Evolutionary conservation across 2,329 filamentous ascomycete genomes (phyloP), one percentile per base, ranked within the genome.

Genomic region (Niveomyces coronatus): DNA sequence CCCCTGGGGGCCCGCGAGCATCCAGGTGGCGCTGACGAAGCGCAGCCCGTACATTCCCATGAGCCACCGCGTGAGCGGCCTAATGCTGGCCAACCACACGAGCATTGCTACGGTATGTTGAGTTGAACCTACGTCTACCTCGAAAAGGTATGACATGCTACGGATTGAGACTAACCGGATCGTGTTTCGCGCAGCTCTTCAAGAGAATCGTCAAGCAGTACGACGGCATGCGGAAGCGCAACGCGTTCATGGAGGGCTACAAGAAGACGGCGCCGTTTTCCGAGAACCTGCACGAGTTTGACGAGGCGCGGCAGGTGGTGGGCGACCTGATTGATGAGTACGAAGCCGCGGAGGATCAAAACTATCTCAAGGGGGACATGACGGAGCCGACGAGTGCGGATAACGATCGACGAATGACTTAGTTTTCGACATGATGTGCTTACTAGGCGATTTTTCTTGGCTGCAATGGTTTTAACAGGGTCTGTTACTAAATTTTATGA

Each of bases 21-120:
- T 98, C 47, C 91, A 98, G 61, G 91, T 98, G 10, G 93, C 91
- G 3, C 64, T 98, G 45, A 95, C 91, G 3, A 94, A 94, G 67
- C 86, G 93, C 54, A 95, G 88, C 29, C 93, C 93, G 1, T 96
- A 98, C 55, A 82, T 95, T 29, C 83, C 86, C 39, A 93, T 93
- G 67, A 86, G 85, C 48, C 87, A 95, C 56, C 82, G 91, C 34
- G 91, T 98, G 38, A 94, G 86, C 47, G 91, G 91, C 3, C 73
- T 98, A 42, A 98, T 98, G 91, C 68, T 98, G 43, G 91, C 91
- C 10, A 98, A 98, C 56, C 91, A 98, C 58, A 98, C 91, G 0
- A 94, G 88, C 47, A 94, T 98, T 49, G 85, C 89, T 32, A 95
- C 91, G 17, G 77, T 81, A 66, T 51, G 73, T 61, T 17, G 3